Percentiles rank a stretch among this genome's conserved stretches.
phyloP scores from a whole-genome alignment of 2,329 filamentous ascomycete species.

The Curvularia verruculosa region DNA sequence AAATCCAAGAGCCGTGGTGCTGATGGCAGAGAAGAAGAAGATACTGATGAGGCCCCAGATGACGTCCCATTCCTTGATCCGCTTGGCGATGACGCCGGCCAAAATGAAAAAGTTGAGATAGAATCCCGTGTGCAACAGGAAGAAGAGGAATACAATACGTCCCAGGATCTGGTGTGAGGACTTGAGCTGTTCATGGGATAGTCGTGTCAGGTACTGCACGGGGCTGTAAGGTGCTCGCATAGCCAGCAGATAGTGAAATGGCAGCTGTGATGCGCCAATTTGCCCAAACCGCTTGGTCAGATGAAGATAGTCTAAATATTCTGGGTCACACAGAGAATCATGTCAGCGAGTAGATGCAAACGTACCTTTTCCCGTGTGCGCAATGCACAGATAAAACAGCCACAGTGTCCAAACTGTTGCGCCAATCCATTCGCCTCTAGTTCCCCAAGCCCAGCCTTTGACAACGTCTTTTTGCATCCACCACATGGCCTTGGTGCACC shows the following conservation, averaged over 20 bases:
- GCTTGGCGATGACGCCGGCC: conserved; percentile 57
- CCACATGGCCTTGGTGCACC: conserved; percentile 44
- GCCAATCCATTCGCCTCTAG: conserved; percentile 58
- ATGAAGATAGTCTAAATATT: conserved; percentile 63
- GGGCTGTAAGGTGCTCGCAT: conserved; percentile 59
- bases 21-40: conserved; percentile 51
- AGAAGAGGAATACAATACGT: conserved; percentile 58
- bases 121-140: conserved; percentile 59
- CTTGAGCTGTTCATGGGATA: conserved; percentile 63
- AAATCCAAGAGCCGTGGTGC: conserved; percentile 57
- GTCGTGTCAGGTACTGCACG: conserved; percentile 58
- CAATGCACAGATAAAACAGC: conserved; percentile 58
- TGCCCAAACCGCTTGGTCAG: conserved; percentile 67
- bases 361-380: conserved; percentile 61
- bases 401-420: conserved; percentile 59
- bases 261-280: conserved; percentile 63
- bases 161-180: conserved; percentile 64
- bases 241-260: conserved; percentile 64
- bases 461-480: conserved; percentile 56
- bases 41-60: conserved; percentile 61
- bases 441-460: conserved; percentile 57
- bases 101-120: conserved; percentile 65
- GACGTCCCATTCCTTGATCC: conserved; percentile 63
- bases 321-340: not conserved
- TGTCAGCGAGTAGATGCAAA: conserved; percentile 21